Evolutionary conservation across 2,329 filamentous ascomycete species (phyloP).

Genomic region (Trichoderma arundinaceum): DNA sequence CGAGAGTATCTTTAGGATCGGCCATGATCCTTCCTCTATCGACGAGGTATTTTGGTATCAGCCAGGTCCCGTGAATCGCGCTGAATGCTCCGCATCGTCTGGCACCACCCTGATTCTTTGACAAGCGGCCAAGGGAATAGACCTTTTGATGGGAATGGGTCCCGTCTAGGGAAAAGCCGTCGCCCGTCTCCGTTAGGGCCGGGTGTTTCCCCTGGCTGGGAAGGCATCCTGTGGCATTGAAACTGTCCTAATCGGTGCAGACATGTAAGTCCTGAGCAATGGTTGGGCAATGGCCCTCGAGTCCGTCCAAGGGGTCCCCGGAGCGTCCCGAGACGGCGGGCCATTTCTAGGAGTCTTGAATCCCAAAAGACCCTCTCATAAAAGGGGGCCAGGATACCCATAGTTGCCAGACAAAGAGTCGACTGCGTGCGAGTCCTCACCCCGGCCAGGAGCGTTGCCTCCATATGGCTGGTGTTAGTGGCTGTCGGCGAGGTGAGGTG

Average conservation of each 20-base stretch:
- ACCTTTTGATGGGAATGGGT: conserved; percentile 20
- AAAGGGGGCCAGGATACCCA: conserved; percentile 34
- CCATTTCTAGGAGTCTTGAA: conserved; percentile 36
- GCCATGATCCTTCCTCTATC: conserved; percentile 10
- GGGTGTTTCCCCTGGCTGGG: conserved; percentile 37
- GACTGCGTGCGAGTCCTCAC: conserved; percentile 29
- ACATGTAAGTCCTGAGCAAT: conserved; percentile 37
- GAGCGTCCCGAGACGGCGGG: conserved; percentile 36
- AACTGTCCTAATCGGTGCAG: conserved; percentile 14
- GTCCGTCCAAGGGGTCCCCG: conserved; percentile 32
- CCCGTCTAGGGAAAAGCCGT: conserved; percentile 33
- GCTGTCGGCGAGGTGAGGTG: conserved; percentile 42
- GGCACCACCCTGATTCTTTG: conserved; percentile 19
- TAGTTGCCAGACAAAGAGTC: conserved; percentile 30
- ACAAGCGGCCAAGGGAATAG: conserved; percentile 6
- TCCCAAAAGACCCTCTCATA: conserved; percentile 32
- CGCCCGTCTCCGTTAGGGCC: conserved; percentile 30
- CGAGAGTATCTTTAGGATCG: conserved; percentile 14
- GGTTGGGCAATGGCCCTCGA: conserved; percentile 41
- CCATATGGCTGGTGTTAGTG: conserved; percentile 29
- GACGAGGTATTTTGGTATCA: conserved; percentile 30
- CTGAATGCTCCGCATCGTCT: conserved; percentile 21
- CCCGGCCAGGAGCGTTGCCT: conserved; percentile 23
- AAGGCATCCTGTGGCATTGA: conserved; percentile 26
- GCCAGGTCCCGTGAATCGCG: conserved; percentile 17